Evolutionary conservation across 2,329 filamentous ascomycete species (phyloP).

Genomic region (Capronia epimyces): DNA sequence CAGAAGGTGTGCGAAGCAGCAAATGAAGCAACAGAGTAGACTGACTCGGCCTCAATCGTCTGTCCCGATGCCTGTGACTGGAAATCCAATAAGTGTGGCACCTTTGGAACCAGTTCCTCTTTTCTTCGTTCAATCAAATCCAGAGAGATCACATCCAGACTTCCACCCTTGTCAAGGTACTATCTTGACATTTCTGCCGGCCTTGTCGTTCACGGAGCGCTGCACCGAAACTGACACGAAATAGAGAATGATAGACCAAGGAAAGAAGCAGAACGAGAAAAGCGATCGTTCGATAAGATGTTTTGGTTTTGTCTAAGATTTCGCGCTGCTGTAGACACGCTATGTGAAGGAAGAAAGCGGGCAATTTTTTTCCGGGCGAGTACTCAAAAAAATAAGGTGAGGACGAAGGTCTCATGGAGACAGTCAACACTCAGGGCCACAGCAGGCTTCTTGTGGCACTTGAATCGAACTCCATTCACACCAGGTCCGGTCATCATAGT

Average conservation of each 20-base stretch:
- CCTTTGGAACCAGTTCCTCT: too few species aligned
- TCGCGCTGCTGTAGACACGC: slow-evolving; percentile 16
- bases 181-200: too few species aligned
- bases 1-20: too few species aligned
- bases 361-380: background rate
- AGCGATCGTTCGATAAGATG: background rate
- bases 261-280: background rate
- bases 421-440: background rate
- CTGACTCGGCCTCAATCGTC: too few species aligned
- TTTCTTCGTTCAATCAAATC: too few species aligned
- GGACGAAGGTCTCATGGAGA: background rate
- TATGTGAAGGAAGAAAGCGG: slow-evolving; percentile 2
- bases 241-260: background rate
- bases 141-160: too few species aligned
- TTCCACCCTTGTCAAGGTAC: too few species aligned
- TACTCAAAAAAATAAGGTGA: background rate
- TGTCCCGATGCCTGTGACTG: too few species aligned
- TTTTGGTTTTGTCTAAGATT: background rate
- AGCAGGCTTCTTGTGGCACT: slow-evolving; percentile 1
- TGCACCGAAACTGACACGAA: too few species aligned
- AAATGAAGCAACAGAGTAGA: too few species aligned
- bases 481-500: slow-evolving; percentile 15
- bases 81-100: too few species aligned
- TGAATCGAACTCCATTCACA: slow-evolving; percentile 13
- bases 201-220: too few species aligned